Conservation (phyloP, 305 asterid species). For the Fraxinus velutina region DNA sequence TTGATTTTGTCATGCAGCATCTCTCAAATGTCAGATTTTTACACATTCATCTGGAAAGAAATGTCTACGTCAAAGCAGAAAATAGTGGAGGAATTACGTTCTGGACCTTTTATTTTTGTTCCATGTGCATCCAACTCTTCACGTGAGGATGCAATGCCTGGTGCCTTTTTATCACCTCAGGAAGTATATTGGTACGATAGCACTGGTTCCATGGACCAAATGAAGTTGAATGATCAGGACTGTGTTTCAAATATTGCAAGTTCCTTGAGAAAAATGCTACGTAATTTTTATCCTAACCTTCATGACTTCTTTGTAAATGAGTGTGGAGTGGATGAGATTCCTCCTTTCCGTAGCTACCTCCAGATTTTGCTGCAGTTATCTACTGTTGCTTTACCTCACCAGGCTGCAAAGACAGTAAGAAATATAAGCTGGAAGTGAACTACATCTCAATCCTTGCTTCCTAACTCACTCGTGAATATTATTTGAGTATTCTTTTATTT, state of each 20-base stretch:
- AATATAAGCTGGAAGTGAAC: conserved; percentile 17
- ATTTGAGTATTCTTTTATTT: conserved; percentile 16
- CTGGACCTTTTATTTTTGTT: conserved; percentile 78
- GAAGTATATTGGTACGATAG: conserved; percentile 82
- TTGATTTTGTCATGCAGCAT: conserved; percentile 47
- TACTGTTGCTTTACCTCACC: conserved; percentile 56
- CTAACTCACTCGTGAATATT: conserved; percentile 9
- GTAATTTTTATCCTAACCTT: conserved; percentile 62
- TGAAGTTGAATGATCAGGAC: conserved; percentile 34
- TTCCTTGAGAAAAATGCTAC: conserved; percentile 45
- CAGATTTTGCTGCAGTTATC: conserved; percentile 70
- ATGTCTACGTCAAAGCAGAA: conserved; percentile 56
- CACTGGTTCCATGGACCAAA: conserved; percentile 49
- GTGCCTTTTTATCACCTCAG: conserved; percentile 60
- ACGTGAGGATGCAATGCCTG: conserved; percentile 58
- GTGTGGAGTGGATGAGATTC: conserved; percentile 75
- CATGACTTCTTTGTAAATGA: conserved; percentile 80
- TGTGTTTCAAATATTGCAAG: conserved; percentile 29
- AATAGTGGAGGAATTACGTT: conserved; percentile 49
- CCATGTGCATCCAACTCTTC: conserved; percentile 48
- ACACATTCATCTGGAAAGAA: conserved; percentile 69
- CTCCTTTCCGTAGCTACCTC: conserved; percentile 66
- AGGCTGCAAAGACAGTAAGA: conserved; percentile 73
- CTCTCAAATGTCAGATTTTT: conserved; percentile 82
- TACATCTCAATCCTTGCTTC: conserved; percentile 5